Conservation (phyloP, 176 grass and related monocot species). For the Oryza longistaminata region DNA sequence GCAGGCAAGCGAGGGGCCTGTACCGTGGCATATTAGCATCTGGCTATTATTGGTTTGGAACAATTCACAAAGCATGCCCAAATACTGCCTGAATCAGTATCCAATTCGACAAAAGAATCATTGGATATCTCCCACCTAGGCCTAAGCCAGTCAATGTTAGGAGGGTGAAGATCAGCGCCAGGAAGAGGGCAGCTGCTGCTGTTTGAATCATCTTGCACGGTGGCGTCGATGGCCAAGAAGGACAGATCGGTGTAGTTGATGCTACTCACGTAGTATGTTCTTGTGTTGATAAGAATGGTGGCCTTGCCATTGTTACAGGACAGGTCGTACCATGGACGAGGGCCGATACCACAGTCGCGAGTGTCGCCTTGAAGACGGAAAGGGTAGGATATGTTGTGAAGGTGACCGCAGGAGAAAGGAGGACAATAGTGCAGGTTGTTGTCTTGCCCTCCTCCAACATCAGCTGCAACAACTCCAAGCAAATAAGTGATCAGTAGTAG, state of each 20-base stretch:
- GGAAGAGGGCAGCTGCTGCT: constrained; percentile 24
- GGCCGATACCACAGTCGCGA: not conserved
- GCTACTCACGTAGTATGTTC: not conserved
- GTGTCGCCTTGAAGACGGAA: constrained; percentile 36
- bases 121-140: too few species aligned
- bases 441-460: not conserved
- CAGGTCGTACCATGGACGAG: not conserved
- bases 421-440: not conserved
- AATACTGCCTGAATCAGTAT: not conserved
- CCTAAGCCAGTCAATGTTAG: too few species aligned
- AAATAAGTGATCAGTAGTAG: not conserved
- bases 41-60: not conserved
- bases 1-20: constrained; percentile 28
- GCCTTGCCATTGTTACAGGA: constrained; percentile 4
- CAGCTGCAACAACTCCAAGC: constrained; percentile 7
- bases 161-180: not conserved
- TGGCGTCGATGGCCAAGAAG: constrained; percentile 20
- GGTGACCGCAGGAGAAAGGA: constrained; percentile 43
- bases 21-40: not conserved
- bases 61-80: constrained; percentile 50
- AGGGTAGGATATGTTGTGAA: not conserved
- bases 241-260: not conserved
- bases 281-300: constrained; percentile 16
- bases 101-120: not conserved
- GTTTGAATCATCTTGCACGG: not conserved